Base-by-base conservation (phyloP, 495 filamentous ascomycete species). In the Aspergillus sclerotiicarbonarius region DNA sequence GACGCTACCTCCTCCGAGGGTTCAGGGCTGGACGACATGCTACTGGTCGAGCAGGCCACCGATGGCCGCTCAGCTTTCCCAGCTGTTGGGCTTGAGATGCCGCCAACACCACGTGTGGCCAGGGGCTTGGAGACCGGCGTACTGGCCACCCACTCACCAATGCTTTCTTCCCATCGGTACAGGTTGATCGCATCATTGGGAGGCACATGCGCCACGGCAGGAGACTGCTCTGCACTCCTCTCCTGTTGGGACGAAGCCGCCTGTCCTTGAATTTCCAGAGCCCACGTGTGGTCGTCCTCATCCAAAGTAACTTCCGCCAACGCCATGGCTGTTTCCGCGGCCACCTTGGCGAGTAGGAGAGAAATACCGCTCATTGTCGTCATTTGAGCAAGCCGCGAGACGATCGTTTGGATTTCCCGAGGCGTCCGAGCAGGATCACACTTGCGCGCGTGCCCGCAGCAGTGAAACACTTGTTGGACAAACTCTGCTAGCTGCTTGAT, bases 101-200 rank as follows among this genome's bases (percentile, higher is more conserved):
- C 44, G 52, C 43, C n/a, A 37, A 53, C 48, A 29, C 50, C 53
- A 20, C 20, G 39, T 9, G 53, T 37, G 19, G 59, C 45, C 48
- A 62, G 62, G 18, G 54, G 10, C 53, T 71, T 74, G 32, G 56
- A 16, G 30, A 62, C 69, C 6, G 80, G 80, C 15, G 78, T 82
- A 35, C 71, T 72, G 44, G 70, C 74, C 46, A 83, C 73, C 80
- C 80, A 83, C 56, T 83, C 80, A 33, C 74, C 76, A 62, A 83
- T 81, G 43, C 76, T 76, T 54, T 82, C 79, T 61, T 84, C 81
- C 80, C 80, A 84, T 45, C 76, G 75, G 53, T 73, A 84, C 12
- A 74, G 62, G n/a, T 67, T 71, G 16, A 44, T 64, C 3, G 18
- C 53, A 9, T 57, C 57, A 19, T 49, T 51, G 31, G 58, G 54